A percentile compares a stretch with the other conserved stretches of the same genome.
These are phyloP conservation scores for Chlamydomonas reinhardtii DNA, from an alignment of 163 green algal genomes.

Conservation along the genomic window DNA sequence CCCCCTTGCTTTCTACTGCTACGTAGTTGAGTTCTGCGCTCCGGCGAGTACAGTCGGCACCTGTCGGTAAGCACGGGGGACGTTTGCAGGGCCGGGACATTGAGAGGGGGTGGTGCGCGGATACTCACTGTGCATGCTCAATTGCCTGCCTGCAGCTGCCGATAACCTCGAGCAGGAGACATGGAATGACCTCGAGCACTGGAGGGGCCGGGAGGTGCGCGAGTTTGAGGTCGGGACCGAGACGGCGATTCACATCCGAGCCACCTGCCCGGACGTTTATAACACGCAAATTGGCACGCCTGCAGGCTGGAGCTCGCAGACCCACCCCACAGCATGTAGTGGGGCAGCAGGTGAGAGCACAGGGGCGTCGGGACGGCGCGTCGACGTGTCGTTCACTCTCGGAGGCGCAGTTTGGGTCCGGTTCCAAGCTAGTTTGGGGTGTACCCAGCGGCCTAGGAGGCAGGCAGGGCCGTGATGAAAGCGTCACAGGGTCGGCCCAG, in stretches of 20 bases:
- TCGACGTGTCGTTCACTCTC: too few species aligned
- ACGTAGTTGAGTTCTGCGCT: neutral
- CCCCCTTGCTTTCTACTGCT: neutral
- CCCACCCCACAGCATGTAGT: neutral
- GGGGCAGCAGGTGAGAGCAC: neutral
- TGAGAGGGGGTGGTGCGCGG: neutral
- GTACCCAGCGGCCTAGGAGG: too few species aligned
- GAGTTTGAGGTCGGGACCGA: fast-evolving
- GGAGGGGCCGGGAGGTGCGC: conserved; percentile 25
- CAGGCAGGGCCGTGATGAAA: too few species aligned
- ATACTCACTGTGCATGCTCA: neutral
- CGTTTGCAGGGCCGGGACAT: too few species aligned
- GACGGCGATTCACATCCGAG: neutral
- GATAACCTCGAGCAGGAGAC: neutral
- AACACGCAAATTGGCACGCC: neutral
- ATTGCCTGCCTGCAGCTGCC: neutral
- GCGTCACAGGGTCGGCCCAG: too few species aligned
- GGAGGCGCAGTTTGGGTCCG: too few species aligned
- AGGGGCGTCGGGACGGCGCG: neutral
- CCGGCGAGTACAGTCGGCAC: conserved; percentile 1
- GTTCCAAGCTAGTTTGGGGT: too few species aligned
- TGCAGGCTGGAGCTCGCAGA: neutral
- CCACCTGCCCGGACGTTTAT: too few species aligned
- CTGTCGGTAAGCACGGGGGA: conserved; percentile 1
- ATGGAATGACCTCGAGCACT: conserved; percentile 18